phyloP scores from a whole-genome alignment of 345 rosid genomes.

The Sonneratia alba region DNA sequence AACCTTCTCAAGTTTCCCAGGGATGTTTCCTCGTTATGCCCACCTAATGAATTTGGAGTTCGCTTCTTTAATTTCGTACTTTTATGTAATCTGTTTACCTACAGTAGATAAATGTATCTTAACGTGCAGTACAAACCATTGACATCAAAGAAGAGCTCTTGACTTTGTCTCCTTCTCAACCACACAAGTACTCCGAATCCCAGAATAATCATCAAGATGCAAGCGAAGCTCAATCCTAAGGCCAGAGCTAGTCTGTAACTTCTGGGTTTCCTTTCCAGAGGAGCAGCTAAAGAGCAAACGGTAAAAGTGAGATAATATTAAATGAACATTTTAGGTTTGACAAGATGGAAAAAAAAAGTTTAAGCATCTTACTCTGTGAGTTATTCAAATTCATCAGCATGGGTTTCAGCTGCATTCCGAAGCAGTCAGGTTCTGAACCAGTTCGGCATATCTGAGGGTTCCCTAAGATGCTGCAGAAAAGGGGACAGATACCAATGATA shows the following conservation, averaged over 20 bases:
- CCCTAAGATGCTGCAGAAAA: conserved; percentile 65
- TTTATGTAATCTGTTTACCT: neutral
- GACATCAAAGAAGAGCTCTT: conserved; percentile 60
- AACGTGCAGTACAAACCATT: conserved; percentile 41
- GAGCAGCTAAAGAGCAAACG: conserved; percentile 24
- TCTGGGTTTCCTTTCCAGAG: conserved; percentile 28
- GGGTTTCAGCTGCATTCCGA: conserved; percentile 65
- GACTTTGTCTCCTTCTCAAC: conserved; percentile 67
- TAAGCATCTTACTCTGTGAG: conserved; percentile 42
- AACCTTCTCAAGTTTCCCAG: conserved; percentile 86
- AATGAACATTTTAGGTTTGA: neutral
- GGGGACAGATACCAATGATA: neutral
- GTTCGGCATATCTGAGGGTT: conserved; percentile 81
- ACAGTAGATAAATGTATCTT: neutral
- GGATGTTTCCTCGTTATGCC: conserved; percentile 63
- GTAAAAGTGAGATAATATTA: neutral
- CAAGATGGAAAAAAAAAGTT: neutral
- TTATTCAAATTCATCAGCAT: conserved; percentile 89
- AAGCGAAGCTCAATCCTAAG: conserved; percentile 56
- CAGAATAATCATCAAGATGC: conserved; percentile 49
- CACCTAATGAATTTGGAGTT: conserved; percentile 6
- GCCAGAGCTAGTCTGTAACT: conserved; percentile 66
- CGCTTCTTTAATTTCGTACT: neutral
- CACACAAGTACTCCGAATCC: conserved; percentile 61
- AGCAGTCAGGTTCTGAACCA: conserved; percentile 83